These are phyloP conservation scores for Neurospora sp. DNA, from an alignment of 495 filamentous ascomycete species.

Conservation along the genomic window DNA sequence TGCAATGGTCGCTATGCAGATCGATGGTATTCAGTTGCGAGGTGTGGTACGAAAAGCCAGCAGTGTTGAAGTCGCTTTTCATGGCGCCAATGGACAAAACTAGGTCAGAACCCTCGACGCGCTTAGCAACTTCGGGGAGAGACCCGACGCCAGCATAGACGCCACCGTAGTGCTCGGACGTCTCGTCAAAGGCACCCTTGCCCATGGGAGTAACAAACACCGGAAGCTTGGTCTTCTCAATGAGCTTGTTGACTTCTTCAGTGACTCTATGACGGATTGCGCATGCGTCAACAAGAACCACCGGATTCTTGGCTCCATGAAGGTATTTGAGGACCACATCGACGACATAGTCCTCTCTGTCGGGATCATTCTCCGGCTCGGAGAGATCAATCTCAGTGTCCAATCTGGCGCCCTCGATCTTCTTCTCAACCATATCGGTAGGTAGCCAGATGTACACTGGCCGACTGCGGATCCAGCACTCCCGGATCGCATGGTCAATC, in stretches of 20 bases:
- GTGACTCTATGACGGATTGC: conserved; percentile 71
- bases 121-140: conserved; percentile 55
- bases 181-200: conserved; percentile 79
- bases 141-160: conserved; percentile 83
- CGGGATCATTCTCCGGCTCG: conserved; percentile 53
- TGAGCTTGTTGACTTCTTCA: conserved; percentile 65
- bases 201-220: conserved; percentile 89
- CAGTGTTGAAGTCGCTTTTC: conserved; percentile 81
- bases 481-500: conserved; percentile 70
- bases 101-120: conserved; percentile 72
- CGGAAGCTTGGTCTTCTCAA: conserved; percentile 66
- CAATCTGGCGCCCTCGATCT: conserved; percentile 64
- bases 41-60: conserved; percentile 78
- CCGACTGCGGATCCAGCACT: conserved; percentile 65
- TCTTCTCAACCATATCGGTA: conserved; percentile 72
- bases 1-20: conserved; percentile 69
- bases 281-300: conserved; percentile 88
- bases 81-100: conserved; percentile 77
- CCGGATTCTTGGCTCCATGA: conserved; percentile 61
- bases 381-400: conserved; percentile 55
- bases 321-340: conserved; percentile 69
- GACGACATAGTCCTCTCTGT: conserved; percentile 76
- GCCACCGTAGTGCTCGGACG: conserved; percentile 63
- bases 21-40: conserved; percentile 78
- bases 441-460: conserved; percentile 83